These are phyloP conservation scores for Rhizopogon salebrosus DNA, from an alignment of 768 basidiomycete genomes.

Conservation along the genomic window DNA sequence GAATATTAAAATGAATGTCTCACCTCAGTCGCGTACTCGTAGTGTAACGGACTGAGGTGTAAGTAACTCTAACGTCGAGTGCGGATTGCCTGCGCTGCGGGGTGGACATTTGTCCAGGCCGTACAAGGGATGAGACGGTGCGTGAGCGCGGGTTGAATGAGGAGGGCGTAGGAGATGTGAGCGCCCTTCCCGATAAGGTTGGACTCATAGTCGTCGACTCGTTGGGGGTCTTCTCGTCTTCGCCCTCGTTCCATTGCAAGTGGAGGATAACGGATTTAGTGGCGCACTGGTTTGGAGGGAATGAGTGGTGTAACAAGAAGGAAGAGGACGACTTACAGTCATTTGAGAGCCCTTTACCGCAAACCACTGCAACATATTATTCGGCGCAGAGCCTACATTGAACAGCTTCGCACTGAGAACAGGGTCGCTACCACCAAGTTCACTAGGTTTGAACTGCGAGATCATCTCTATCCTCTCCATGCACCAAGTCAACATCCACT, in stretches of 20 bases:
- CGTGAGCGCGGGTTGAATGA: constrained; percentile 34
- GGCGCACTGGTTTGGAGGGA: constrained; percentile 54
- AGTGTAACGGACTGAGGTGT: neutral
- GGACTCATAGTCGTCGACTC: constrained; percentile 20
- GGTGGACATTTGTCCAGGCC: constrained; percentile 46
- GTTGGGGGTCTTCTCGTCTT: constrained; percentile 16
- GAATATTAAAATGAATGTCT: neutral
- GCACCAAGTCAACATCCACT: constrained; percentile 7
- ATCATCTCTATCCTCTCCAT: constrained; percentile 78
- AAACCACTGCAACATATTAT: constrained; percentile 94
- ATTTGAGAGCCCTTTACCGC: constrained; percentile 86
- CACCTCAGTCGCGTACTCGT: neutral
- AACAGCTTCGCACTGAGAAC: constrained; percentile 60
- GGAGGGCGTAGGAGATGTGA: constrained; percentile 25
- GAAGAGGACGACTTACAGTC: no score
- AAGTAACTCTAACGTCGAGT: constrained; percentile 10
- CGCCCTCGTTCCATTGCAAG: constrained; percentile 79
- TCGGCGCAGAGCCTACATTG: constrained; percentile 75
- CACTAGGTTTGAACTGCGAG: constrained; percentile 82
- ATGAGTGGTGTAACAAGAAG: no score
- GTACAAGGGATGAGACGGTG: constrained; percentile 46
- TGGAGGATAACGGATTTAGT: constrained; percentile 85
- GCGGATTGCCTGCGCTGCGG: constrained; percentile 34
- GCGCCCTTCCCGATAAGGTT: constrained; percentile 12
- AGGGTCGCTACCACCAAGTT: constrained; percentile 66